Percentiles rank a stretch among this genome's conserved stretches.
Evolutionary conservation across 768 basidiomycete species (phyloP).

Genomic region (Infundibulicybe gibba): DNA sequence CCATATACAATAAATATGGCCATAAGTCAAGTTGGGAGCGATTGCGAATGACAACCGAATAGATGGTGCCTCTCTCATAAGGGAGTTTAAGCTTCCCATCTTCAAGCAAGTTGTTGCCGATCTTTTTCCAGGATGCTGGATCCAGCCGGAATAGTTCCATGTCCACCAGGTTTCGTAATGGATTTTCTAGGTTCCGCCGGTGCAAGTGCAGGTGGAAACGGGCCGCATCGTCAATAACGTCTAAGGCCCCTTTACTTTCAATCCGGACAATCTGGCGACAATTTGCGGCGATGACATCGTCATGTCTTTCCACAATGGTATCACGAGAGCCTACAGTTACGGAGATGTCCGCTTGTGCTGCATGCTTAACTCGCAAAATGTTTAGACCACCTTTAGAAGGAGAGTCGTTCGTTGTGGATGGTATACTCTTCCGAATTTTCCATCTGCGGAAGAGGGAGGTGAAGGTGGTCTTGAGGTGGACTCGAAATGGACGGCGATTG

Average conservation of each 20-base stretch:
- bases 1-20: slow-evolving; percentile 63
- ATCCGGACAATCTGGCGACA: slow-evolving; percentile 34
- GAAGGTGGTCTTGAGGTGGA: slow-evolving; percentile 46
- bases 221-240: slow-evolving; percentile 53
- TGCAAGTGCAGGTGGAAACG: slow-evolving; percentile 58
- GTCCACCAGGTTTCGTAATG: slow-evolving; percentile 41
- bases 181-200: slow-evolving; percentile 42
- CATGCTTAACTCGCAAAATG: slow-evolving; percentile 40
- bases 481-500: slow-evolving; percentile 49
- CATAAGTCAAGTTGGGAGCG: slow-evolving; percentile 49
- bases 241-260: slow-evolving; percentile 23
- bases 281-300: slow-evolving; percentile 33
- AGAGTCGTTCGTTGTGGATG: slow-evolving; percentile 26
- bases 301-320: slow-evolving; percentile 41
- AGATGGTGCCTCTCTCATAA: slow-evolving; percentile 38
- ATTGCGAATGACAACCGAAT: slow-evolving; percentile 47
- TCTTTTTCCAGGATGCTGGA: slow-evolving; percentile 35
- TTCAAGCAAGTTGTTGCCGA: slow-evolving; percentile 42
- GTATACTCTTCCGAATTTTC: slow-evolving; percentile 36
- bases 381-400: slow-evolving; percentile 36
- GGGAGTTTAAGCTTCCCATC: slow-evolving; percentile 45
- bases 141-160: slow-evolving; percentile 54
- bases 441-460: slow-evolving; percentile 41
- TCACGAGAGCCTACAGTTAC: slow-evolving; percentile 36
- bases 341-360: slow-evolving; percentile 47